These are phyloP conservation scores for Imleria badia DNA, from an alignment of 768 basidiomycete genomes.

Conservation along the genomic window DNA sequence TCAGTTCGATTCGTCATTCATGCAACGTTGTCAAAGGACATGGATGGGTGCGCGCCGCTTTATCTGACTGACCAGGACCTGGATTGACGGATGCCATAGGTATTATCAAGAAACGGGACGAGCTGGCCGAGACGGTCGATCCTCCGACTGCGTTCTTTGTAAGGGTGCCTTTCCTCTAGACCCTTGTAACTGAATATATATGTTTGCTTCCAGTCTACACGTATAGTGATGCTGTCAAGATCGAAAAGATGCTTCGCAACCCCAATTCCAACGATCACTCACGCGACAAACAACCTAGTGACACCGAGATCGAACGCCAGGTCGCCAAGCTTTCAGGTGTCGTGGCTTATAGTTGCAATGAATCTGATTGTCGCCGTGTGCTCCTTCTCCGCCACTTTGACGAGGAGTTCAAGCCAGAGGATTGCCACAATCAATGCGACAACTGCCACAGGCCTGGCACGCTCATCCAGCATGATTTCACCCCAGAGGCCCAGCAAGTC, in stretches of 20 bases:
- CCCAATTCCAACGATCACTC: slow-evolving; percentile 40
- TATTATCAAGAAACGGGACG: slow-evolving; percentile 97
- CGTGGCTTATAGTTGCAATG: slow-evolving; percentile 76
- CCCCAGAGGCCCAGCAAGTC: slow-evolving; percentile 51
- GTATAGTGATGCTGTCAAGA: slow-evolving; percentile 54
- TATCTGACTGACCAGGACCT: background rate
- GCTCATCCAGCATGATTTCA: slow-evolving; percentile 57
- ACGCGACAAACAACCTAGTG: slow-evolving; percentile 25
- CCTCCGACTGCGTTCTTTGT: slow-evolving; percentile 89
- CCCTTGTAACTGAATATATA: background rate
- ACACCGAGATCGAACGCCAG: slow-evolving; percentile 66
- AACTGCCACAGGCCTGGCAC: slow-evolving; percentile 65
- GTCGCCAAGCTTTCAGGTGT: slow-evolving; percentile 65
- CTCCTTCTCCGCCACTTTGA: slow-evolving; percentile 90
- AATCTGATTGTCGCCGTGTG: slow-evolving; percentile 80
- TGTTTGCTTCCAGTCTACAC: slow-evolving; percentile 55
- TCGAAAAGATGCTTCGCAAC: slow-evolving; percentile 62
- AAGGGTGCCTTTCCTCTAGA: slow-evolving; percentile 27
- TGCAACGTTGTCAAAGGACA: slow-evolving; percentile 71
- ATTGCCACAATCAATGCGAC: slow-evolving; percentile 77
- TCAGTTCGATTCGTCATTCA: slow-evolving; percentile 93
- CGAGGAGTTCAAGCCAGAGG: slow-evolving; percentile 66
- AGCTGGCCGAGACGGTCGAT: slow-evolving; percentile 86
- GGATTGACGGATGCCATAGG: slow-evolving; percentile 35
- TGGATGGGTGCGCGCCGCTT: slow-evolving; percentile 66